These are phyloP conservation scores for Pseudocercospora fijiensis DNA, from an alignment of 2,329 filamentous ascomycete species.

Conservation along the genomic window DNA sequence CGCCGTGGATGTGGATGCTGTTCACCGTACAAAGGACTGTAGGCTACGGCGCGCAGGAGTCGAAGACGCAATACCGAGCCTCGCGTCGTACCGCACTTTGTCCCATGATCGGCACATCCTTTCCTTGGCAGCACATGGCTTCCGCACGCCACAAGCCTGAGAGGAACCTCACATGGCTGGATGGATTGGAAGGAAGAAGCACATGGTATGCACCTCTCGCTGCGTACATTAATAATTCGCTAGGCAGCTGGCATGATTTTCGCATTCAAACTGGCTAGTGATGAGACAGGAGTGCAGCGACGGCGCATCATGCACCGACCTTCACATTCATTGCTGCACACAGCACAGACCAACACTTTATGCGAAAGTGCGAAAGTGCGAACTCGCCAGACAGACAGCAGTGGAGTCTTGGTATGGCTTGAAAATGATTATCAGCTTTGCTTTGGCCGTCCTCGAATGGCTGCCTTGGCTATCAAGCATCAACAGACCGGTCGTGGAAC, in stretches of 20 bases:
- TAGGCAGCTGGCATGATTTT: slow-evolving; percentile 15
- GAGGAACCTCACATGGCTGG: not conserved
- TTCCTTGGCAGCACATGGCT: slow-evolving; percentile 18
- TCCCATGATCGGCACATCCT: slow-evolving; percentile 2
- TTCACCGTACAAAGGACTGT: not conserved
- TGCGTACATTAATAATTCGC: slow-evolving; percentile 12
- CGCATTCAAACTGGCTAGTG: slow-evolving; percentile 9
- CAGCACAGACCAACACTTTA: not conserved
- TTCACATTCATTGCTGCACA: not conserved
- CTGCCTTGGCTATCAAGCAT: not conserved
- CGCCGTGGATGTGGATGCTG: not conserved
- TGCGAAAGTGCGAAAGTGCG: not conserved
- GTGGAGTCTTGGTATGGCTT: not conserved
- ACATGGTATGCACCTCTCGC: too few relatives aligned
- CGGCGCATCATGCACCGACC: not conserved
- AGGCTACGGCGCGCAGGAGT: not conserved
- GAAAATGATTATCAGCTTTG: too few relatives aligned
- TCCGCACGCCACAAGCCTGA: not conserved
- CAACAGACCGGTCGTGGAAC: not conserved
- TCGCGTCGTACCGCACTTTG: slow-evolving; percentile 10
- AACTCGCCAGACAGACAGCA: too few relatives aligned
- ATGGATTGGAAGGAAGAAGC: slow-evolving; percentile 7
- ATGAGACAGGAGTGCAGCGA: slow-evolving; percentile 12
- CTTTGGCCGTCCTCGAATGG: too few relatives aligned
- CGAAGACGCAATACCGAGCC: slow-evolving; percentile 14